Conservation (phyloP, 805 yeast species). For the Naumovozyma baii region DNA sequence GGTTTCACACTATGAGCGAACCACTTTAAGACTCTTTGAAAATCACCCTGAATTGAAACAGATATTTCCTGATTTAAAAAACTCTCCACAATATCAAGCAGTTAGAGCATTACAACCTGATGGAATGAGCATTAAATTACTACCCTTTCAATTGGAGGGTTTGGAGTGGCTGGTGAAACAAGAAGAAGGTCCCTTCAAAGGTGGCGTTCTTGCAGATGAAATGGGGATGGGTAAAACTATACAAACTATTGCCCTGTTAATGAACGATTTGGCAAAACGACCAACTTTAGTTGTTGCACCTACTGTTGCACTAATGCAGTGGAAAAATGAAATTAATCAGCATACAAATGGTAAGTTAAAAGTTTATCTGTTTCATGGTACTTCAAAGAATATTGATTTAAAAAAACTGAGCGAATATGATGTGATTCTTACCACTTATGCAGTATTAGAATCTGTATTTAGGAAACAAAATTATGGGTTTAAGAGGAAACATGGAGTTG, state of each 20-base stretch:
- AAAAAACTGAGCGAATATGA: slow-evolving; percentile 49
- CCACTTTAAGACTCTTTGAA: slow-evolving; percentile 57
- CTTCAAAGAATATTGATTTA: slow-evolving; percentile 52
- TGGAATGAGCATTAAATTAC: slow-evolving; percentile 59
- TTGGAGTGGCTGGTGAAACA: slow-evolving; percentile 79
- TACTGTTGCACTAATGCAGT: slow-evolving; percentile 96
- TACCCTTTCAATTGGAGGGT: slow-evolving; percentile 94
- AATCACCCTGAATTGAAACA: slow-evolving; percentile 70
- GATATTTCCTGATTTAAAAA: slow-evolving; percentile 57
- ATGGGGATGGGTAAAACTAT: slow-evolving; percentile 99
- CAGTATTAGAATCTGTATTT: slow-evolving; percentile 80
- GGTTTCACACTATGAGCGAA: slow-evolving; percentile 57
- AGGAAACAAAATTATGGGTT: slow-evolving; percentile 81
- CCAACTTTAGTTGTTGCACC: slow-evolving; percentile 94
- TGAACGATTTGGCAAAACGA: slow-evolving; percentile 52
- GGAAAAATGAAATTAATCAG: slow-evolving; percentile 85
- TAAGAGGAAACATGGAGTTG: slow-evolving; percentile 56
- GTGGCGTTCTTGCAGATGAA: slow-evolving; percentile 95
- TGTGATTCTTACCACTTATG: slow-evolving; percentile 83
- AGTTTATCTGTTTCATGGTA: slow-evolving; percentile 77
- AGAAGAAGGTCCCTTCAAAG: slow-evolving; percentile 67
- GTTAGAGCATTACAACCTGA: slow-evolving; percentile 64
- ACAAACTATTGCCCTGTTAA: slow-evolving; percentile 82
- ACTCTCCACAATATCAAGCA: slow-evolving; percentile 38
- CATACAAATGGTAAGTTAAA: slow-evolving; percentile 67